Evolutionary conservation across 2,329 filamentous ascomycete genomes (phyloP).

Genomic region (Trichoderma hamatum): DNA sequence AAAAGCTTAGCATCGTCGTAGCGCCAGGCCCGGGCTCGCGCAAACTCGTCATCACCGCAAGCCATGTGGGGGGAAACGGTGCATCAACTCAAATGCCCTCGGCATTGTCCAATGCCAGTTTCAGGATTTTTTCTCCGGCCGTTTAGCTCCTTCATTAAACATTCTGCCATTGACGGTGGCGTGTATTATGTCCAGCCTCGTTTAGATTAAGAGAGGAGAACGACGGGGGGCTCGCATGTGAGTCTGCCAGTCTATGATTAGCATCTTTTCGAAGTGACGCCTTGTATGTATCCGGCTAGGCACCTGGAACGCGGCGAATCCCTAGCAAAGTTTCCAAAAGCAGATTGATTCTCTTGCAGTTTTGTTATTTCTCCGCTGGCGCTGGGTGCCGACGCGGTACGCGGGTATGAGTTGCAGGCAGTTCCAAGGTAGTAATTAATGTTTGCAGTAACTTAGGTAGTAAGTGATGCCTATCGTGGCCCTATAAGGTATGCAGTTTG

Average conservation of each 20-base stretch:
- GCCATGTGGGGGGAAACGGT: constrained; percentile 12
- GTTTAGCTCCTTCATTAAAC: constrained; percentile 4
- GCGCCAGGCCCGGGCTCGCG: not conserved
- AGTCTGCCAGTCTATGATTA: not conserved
- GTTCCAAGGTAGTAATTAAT: not conserved
- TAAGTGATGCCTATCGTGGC: not conserved
- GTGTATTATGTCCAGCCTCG: not conserved
- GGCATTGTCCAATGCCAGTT: not conserved
- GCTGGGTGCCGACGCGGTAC: not conserved
- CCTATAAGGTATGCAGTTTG: no score
- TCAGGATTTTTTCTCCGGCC: not conserved
- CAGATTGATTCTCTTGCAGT: not conserved
- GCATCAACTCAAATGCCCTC: not conserved
- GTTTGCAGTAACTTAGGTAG: no score
- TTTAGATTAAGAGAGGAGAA: not conserved
- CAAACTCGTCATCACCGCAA: constrained; percentile 14
- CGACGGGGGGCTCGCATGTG: not conserved
- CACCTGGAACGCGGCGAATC: not conserved
- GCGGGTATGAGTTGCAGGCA: not conserved
- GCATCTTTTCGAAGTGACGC: not conserved
- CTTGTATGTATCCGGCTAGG: not conserved
- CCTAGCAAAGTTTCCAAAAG: no score
- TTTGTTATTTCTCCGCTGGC: not conserved
- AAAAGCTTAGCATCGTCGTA: not conserved
- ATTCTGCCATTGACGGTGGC: constrained; percentile 6